Percentiles rank a stretch among this genome's conserved stretches.
phyloP scores from a whole-genome alignment of 768 basidiomycete genomes.

The Phanerochaete carnosa region DNA sequence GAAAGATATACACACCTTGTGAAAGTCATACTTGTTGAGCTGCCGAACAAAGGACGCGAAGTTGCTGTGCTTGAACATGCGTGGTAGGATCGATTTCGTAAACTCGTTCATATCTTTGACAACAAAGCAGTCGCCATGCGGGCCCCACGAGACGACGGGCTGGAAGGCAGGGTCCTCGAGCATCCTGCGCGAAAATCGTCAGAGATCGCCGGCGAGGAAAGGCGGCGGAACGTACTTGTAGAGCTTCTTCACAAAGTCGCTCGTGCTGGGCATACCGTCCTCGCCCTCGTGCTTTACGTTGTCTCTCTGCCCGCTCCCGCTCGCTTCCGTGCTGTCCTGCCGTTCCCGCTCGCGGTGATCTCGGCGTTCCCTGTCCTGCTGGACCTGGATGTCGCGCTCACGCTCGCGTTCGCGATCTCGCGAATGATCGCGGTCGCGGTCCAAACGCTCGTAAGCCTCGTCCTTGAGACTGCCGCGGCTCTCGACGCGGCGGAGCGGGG shows the following conservation, averaged over 20 bases:
- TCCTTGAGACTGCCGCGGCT: background rate
- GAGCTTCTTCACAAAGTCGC: constrained; percentile 92
- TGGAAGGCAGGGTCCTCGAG: constrained; percentile 75
- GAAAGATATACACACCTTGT: constrained; percentile 53
- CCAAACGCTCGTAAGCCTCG: constrained; percentile 15
- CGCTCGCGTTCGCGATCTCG: constrained; percentile 1
- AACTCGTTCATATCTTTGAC: constrained; percentile 99
- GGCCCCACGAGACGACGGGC: constrained; percentile 79
- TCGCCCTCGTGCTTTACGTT: constrained; percentile 41
- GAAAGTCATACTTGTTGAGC: constrained; percentile 95
- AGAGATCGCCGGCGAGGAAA: background rate
- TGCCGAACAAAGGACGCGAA: constrained; percentile 92
- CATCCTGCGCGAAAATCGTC: constrained; percentile 55
- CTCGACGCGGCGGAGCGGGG: constrained; percentile 24
- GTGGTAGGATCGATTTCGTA: constrained; percentile 84
- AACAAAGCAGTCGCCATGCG: constrained; percentile 83
- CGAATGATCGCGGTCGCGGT: constrained; percentile 17
- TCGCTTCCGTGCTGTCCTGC: constrained; percentile 3
- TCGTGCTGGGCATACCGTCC: constrained; percentile 82
- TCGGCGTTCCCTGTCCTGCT: constrained; percentile 49
- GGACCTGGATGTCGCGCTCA: constrained; percentile 3
- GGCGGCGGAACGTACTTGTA: constrained; percentile 62
- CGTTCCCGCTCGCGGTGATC: background rate
- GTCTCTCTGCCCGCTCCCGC: background rate
- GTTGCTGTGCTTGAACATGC: constrained; percentile 94